Conservation (phyloP, 2,329 filamentous ascomycete species). For the Diaporthe batatas region DNA sequence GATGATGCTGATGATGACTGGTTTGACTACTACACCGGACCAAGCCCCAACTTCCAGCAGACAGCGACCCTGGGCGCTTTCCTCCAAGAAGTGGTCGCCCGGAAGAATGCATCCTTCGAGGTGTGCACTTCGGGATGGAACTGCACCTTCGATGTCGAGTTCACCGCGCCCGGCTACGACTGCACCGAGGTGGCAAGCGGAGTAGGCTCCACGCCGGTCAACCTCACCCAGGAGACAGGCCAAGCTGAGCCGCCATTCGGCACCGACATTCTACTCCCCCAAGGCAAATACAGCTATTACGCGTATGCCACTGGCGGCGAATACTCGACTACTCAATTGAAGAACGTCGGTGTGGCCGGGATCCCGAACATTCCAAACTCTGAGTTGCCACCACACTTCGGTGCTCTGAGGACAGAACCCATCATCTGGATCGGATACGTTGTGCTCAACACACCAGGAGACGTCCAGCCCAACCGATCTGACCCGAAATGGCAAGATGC, state of each 20-base stretch:
- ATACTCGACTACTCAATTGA: slow-evolving; percentile 50
- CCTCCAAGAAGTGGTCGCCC: slow-evolving; percentile 45
- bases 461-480: slow-evolving; percentile 44
- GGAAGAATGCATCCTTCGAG: slow-evolving; percentile 50
- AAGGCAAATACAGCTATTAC: slow-evolving; percentile 52
- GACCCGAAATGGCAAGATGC: slow-evolving; percentile 49
- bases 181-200: slow-evolving; percentile 53
- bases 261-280: slow-evolving; percentile 51
- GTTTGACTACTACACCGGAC: slow-evolving; percentile 50
- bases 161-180: slow-evolving; percentile 56
- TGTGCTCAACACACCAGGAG: slow-evolving; percentile 44
- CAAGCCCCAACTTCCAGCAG: slow-evolving; percentile 43
- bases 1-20: slow-evolving; percentile 46
- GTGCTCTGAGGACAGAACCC: slow-evolving; percentile 55
- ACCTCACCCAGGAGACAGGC: slow-evolving; percentile 46
- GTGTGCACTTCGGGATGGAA: slow-evolving; percentile 56
- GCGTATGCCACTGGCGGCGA: slow-evolving; percentile 51
- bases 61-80: slow-evolving; percentile 45
- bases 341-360: slow-evolving; percentile 49
- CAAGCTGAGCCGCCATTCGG: slow-evolving; percentile 50
- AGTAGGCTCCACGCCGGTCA: slow-evolving; percentile 46
- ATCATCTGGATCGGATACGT: slow-evolving; percentile 56
- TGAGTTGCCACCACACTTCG: slow-evolving; percentile 49
- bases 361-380: slow-evolving; percentile 48
- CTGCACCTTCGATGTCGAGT: slow-evolving; percentile 54